phyloP scores from a whole-genome alignment of 106 monocot genomes.

The Amphibolis antarctica region DNA sequence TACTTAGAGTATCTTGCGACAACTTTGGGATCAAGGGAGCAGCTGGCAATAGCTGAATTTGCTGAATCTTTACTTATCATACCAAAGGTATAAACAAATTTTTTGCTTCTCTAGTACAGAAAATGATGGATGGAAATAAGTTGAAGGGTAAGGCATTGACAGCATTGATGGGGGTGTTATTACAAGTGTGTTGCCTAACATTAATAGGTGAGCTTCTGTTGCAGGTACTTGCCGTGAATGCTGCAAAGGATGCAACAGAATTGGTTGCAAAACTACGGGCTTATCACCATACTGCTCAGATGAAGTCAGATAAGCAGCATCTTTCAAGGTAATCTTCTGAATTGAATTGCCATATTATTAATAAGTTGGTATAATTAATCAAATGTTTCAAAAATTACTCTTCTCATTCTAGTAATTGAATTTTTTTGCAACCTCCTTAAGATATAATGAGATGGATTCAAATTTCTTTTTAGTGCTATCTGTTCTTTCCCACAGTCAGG shows the following conservation, averaged over 20 bases:
- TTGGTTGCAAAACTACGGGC: slow-evolving; percentile 90
- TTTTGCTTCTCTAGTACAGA: slow-evolving; percentile 41
- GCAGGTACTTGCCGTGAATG: slow-evolving; percentile 94
- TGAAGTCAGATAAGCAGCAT: slow-evolving; percentile 92
- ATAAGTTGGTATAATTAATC: not conserved
- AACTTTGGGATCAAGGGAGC: slow-evolving; percentile 25
- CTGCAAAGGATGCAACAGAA: slow-evolving; percentile 96
- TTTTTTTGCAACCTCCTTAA: no score
- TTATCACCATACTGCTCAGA: slow-evolving; percentile 91
- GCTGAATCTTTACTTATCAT: slow-evolving; percentile 23
- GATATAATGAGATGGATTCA: no score
- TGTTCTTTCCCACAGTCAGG: no score
- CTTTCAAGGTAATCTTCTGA: slow-evolving; percentile 46
- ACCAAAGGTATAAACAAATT: slow-evolving; percentile 23
- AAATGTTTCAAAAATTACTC: not conserved
- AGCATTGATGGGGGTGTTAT: no score
- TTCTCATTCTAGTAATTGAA: no score
- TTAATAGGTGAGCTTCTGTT: not conserved
- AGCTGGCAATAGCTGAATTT: slow-evolving; percentile 25
- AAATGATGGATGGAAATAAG: no score
- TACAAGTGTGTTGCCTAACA: not conserved
- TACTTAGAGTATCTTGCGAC: slow-evolving; percentile 25
- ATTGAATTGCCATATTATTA: not conserved
- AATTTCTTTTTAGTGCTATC: no score
- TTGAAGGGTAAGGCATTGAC: no score